Base-by-base conservation (phyloP, 1,284 basidiomycete species). In the Calocybe gambosa region DNA sequence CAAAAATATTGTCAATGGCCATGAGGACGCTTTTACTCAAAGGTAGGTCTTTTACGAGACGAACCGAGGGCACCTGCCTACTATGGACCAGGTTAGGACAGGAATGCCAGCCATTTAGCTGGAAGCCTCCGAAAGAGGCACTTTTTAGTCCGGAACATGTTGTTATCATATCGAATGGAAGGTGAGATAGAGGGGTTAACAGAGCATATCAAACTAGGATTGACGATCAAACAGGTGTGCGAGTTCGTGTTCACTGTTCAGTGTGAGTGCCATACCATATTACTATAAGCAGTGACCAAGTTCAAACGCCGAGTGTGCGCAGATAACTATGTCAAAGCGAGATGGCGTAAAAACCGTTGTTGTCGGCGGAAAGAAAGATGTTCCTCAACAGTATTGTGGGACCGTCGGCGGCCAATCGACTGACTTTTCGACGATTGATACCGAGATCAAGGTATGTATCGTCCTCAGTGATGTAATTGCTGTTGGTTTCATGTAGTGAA, bases 311-410 rank as follows among this genome's bases (percentile, higher is more conserved):
- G 9, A 29, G 2, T 18, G 20, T n/a, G 16, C 21, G 8, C 45
- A 79, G 76, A 74, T 80, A 53, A 75, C 77, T 19, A 79, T 82
- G 77, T 63, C 71, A 2, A 81, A 80, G 60, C 64, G 68, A 36
- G 76, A 81, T 50, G 75, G 75, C 31, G 72, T 75, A 28, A 74
- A 67, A 55, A 80, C 75, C 1, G 73, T 76, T 16, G 77, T 82
- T 12, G 59, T 78, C 20, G 79, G 78, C 19, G 79, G 79, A 21
- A 71, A 72, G 52, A 58, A 68, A 34, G 67, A 63, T 38, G 62
- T 73, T 15, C 60, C 60, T 15, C 80, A 81, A 55, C 69, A 80
- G 50, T 82, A 80, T 58, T 80, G 78, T 50, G 79, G 79, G 13
- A 74, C 73, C 34, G 78, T 82, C 25, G 80, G 79, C 5, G 79